These are phyloP conservation scores for Xerocomus brunneocitrinus DNA, from an alignment of 768 basidiomycete genomes.

Conservation along the genomic window DNA sequence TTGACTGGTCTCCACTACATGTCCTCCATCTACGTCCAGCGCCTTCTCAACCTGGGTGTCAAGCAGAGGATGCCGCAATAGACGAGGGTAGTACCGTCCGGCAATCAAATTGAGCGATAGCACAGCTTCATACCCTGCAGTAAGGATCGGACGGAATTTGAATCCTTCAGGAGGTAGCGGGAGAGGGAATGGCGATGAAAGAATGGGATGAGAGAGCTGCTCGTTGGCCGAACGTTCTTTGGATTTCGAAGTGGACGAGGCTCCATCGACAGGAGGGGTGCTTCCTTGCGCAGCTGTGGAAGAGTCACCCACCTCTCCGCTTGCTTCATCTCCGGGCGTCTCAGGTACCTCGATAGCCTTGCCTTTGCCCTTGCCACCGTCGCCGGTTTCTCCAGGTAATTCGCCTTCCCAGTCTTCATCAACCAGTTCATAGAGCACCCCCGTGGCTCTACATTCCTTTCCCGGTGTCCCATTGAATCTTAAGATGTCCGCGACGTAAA, in stretches of 20 bases:
- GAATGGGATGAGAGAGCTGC: slow-evolving; percentile 36
- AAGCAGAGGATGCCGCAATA: slow-evolving; percentile 64
- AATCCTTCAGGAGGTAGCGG: slow-evolving; percentile 66
- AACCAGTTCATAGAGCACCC: slow-evolving; percentile 74
- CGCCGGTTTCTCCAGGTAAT: slow-evolving; percentile 24
- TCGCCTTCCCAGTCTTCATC: slow-evolving; percentile 61
- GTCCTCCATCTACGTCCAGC: slow-evolving; percentile 33
- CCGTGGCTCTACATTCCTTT: slow-evolving; percentile 63
- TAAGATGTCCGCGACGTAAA: slow-evolving; percentile 58
- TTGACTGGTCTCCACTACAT: slow-evolving; percentile 42
- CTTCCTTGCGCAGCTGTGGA: slow-evolving; percentile 12
- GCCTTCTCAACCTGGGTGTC: slow-evolving; percentile 37
- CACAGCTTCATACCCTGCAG: slow-evolving; percentile 57
- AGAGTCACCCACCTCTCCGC: background rate
- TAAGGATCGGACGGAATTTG: slow-evolving; percentile 63
- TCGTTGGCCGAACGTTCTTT: slow-evolving; percentile 21
- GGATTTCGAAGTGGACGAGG: slow-evolving; percentile 4
- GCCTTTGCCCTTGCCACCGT: slow-evolving; percentile 27
- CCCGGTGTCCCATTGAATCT: slow-evolving; percentile 38
- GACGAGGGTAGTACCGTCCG: slow-evolving; percentile 76
- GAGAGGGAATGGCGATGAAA: slow-evolving; percentile 37
- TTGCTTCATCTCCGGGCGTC: slow-evolving; percentile 4
- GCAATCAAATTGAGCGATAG: slow-evolving; percentile 67
- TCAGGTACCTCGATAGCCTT: slow-evolving; percentile 28
- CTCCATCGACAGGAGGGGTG: slow-evolving; percentile 16